Evolutionary conservation across 805 yeast genomes (phyloP), one percentile per base, ranked within the genome.

Genomic region (Candida morakotiae): DNA sequence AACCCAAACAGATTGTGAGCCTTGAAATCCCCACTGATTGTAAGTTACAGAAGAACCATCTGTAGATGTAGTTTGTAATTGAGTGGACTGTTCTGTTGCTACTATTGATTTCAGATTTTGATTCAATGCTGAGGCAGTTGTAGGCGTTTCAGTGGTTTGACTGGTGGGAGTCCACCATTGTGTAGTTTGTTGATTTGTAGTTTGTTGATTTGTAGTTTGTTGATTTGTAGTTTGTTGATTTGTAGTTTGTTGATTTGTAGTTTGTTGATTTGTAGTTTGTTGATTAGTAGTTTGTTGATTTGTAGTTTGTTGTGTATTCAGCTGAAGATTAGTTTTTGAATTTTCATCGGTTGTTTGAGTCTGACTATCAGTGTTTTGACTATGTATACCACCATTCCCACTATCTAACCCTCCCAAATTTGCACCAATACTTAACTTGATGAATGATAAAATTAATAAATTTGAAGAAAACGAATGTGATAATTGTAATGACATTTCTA

Each of bases 21-120:
- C 73, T 4, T 67, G 60, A 45, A 66, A 67, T 1, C 73, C 73
- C 58, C 61, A 66, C 41, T 63, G 64, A 49, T 67, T 67, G 62
- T 45, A 19, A 40, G 58, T 25, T 8, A 27, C 34, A 20, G 38
- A 20, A 4, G 33, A 11, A 28, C 7, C 33, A 2, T 10, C 5
- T 9, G 40, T 25, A 14, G 28, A 21, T 1, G 52, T 40, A 13
- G 24, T 37, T 17, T 25, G 43, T 9, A 46, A 29, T 11, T 26
- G 13, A 7, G 23, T 11, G 3, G 23, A 18, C 19, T 18, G n/a
- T n/a, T n/a, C n/a, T n/a, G n/a, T n/a, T n/a, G n/a, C n/a, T n/a
- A n/a, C n/a, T n/a, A n/a, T n/a, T n/a, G n/a, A n/a, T n/a, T n/a
- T n/a, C n/a, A n/a, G n/a, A n/a, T n/a, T n/a, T n/a, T n/a, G n/a